A percentile compares a stretch with the other conserved stretches of the same genome.
Evolutionary conservation across 352 stramenopile genomes (phyloP).

Genomic region (Phytophthora cactorum): DNA sequence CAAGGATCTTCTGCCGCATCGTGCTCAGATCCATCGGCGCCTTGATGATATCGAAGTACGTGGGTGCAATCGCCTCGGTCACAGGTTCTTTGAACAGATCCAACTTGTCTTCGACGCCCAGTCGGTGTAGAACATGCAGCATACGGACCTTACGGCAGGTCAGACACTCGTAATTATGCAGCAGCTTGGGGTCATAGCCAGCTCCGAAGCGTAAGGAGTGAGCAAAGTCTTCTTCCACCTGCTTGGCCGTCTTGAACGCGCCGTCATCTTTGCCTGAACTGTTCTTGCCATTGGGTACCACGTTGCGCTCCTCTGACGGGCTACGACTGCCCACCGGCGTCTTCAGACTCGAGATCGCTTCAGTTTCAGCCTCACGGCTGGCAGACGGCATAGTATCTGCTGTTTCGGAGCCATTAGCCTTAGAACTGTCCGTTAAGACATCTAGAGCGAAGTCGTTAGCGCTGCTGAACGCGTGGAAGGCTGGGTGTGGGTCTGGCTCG

Average conservation of each 20-base stretch:
- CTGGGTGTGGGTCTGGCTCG: constrained; percentile 72
- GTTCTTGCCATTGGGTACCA: constrained; percentile 15
- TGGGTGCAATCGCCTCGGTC: constrained; percentile 91
- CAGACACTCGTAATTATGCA: constrained; percentile 89
- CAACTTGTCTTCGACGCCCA: constrained; percentile 81
- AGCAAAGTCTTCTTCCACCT: constrained; percentile 73
- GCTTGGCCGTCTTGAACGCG: constrained; percentile 51
- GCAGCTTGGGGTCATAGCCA: constrained; percentile 66
- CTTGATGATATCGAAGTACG: constrained; percentile 94
- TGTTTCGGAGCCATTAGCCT: no score
- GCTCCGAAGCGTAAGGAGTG: constrained; percentile 62
- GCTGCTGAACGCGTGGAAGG: constrained; percentile 47
- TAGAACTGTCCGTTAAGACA: constrained; percentile 27
- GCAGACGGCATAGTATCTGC: background rate
- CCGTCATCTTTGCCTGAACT: constrained; percentile 29
- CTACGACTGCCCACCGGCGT: constrained; percentile 25
- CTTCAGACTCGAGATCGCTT: constrained; percentile 25
- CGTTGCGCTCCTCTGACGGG: constrained; percentile 32
- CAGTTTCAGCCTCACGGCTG: constrained; percentile 15
- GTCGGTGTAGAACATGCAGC: constrained; percentile 66
- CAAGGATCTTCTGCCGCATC: constrained; percentile 82
- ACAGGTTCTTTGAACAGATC: constrained; percentile 95
- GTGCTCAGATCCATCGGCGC: constrained; percentile 93
- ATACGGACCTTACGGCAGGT: constrained; percentile 81
- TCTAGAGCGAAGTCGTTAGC: constrained; percentile 61